These are phyloP conservation scores for Acer campestre DNA, from an alignment of 345 rosid genomes.

Conservation along the genomic window DNA sequence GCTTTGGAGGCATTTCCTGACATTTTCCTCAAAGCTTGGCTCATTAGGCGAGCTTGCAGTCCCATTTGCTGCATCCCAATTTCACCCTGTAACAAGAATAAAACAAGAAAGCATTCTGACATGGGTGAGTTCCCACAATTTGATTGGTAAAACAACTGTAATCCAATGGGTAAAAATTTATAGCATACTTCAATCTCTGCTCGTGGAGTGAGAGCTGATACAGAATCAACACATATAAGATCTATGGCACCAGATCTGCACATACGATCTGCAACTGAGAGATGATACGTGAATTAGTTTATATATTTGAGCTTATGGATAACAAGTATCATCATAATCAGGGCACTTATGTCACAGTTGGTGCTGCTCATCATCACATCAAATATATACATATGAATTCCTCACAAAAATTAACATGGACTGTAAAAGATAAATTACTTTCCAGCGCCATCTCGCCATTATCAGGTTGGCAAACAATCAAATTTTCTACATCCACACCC, in stretches of 20 bases:
- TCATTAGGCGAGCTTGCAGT: constrained; percentile 97
- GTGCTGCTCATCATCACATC: constrained; percentile 4
- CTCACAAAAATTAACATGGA: background rate
- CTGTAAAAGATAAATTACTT: constrained; percentile 48
- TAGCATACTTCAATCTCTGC: constrained; percentile 94
- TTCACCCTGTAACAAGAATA: constrained; percentile 64
- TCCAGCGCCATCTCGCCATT: constrained; percentile 95
- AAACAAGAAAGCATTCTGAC: constrained; percentile 10
- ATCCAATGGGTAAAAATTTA: background rate
- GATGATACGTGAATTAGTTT: constrained; percentile 26
- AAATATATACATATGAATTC: constrained; percentile 6
- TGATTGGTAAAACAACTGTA: background rate
- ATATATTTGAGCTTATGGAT: background rate
- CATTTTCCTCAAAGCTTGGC: constrained; percentile 99
- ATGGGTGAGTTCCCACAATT: constrained; percentile 6
- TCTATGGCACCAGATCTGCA: constrained; percentile 96
- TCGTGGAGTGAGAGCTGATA: constrained; percentile 96
- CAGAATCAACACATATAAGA: constrained; percentile 94
- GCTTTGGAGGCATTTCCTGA: constrained; percentile 99
- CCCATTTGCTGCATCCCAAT: constrained; percentile 99
- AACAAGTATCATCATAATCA: constrained; percentile 1
- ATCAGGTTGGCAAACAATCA: constrained; percentile 95
- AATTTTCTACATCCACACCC: constrained; percentile 89
- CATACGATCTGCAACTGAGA: constrained; percentile 97
- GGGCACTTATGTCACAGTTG: background rate